Evolutionary conservation across 2,329 filamentous ascomycete genomes (phyloP), one percentile per base, ranked within the genome.

Genomic region (Penicillium vulpinum): DNA sequence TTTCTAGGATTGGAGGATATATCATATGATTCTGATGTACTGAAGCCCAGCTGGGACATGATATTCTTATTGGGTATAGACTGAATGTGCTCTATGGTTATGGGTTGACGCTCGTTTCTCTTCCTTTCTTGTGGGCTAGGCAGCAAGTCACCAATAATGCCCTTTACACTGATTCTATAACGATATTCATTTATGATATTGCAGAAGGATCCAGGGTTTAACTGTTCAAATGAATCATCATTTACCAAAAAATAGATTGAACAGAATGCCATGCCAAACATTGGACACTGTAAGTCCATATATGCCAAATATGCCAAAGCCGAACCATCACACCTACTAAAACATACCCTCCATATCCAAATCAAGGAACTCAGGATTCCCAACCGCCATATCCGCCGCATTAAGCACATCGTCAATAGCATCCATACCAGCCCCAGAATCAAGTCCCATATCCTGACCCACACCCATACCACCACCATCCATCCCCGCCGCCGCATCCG

Each of bases 341-440:
- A 77, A 77, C 73, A 77, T 76, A 9, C 73, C 74, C 60, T 77
- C 75, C 75, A 77, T 77, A 66, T 78, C 75, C 58, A 78, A 60
- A 69, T 77, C 75, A 33, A 78, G 57, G 63, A 76, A 77, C 58
- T 77, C 75, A 11, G 77, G 76, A 62, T 77, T 77, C 1, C 68
- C 73, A 65, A 76, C 72, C 4, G 70, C 71, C 71, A 77, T 76
- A 65, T 77, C 73, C 6, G 73, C 74, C 31, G 71, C 72, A 57
- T 75, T 76, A 51, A 79, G 62, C 38, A 79, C 73, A 64, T 78
- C 77, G 51, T 78, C 74, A 57, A 79, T 76, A 59, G 73, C 70
- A 54, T 75, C 73, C 61, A 74, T 65, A 8, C 69, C 70, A 5
- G 61, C 62, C 16, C 61, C 60, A 39, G 60, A 43, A 61, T 66